Base-by-base conservation (phyloP, 2,329 filamentous ascomycete species). In the Botrytis pseudocinerea region DNA sequence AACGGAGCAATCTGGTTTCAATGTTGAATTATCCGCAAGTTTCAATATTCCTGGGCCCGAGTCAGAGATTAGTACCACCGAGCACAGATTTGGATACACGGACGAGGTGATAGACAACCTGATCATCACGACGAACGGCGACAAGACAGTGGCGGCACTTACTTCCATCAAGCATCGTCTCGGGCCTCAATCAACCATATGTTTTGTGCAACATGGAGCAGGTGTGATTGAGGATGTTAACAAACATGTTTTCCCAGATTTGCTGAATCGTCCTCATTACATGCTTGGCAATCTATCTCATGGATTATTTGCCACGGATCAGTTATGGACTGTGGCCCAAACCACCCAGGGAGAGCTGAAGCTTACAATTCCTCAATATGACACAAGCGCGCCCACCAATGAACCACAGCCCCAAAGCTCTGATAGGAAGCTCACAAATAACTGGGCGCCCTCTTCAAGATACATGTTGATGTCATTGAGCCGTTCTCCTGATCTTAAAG, bases 161-260 rank as follows among this genome's bases (percentile, higher is more conserved):
- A 79, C 84, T 5, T 82, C 85, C 0, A 84, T 96, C 71, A 87
- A 86, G 71, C 87, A 93, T 78, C 88, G 93, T 16, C 83, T 97
- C n/a, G 86, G 88, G 61, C 84, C 87, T 4, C 84, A 89, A 42
- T 93, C 92, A 1, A 92, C 93, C 0, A 87, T 97, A 12, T 89
- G 92, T 74, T 87, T 97, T 72, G 82, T 97, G 72, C 92, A 94
- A 73, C 93, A 95, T 75, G 94, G 95, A 1, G 88, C 98, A 82
- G 95, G 96, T 0, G 84, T 94, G 2, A 85, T 94, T n/a, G 94
- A 98, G 66, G 87, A 90, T 66, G 86, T 98, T 59, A 94, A 93
- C 78, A 82, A 86, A 48, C 82, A 87, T 18, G 81, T 97, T 42
- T 98, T 97, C 77, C 86, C 88, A 0, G 87, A 95, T 74, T 85